phyloP scores from a whole-genome alignment of 179 eudicot species.

The Vitellaria paradoxa region DNA sequence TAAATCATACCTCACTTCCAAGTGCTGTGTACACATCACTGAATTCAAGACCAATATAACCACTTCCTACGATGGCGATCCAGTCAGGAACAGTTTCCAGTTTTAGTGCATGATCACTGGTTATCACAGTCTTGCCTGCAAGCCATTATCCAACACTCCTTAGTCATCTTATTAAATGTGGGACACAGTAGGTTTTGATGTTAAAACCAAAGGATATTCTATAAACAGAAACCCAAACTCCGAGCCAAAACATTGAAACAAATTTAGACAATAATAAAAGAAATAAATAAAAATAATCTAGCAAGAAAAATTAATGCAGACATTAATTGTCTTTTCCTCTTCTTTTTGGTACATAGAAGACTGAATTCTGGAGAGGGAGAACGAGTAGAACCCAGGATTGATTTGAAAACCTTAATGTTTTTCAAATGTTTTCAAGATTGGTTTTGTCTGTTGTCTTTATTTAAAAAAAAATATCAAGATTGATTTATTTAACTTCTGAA shows the following conservation, averaged over 20 bases:
- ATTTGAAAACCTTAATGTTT: too few relatives aligned
- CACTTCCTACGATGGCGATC: conserved; percentile 99
- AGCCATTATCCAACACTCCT: conserved; percentile 10
- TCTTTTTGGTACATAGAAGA: too few relatives aligned
- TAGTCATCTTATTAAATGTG: neutral
- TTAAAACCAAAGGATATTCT: conserved; percentile 1
- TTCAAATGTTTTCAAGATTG: too few relatives aligned
- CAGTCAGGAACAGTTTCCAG: conserved; percentile 95
- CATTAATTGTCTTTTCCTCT: neutral
- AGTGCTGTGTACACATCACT: conserved; percentile 99
- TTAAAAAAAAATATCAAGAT: too few relatives aligned
- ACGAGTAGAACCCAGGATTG: too few relatives aligned
- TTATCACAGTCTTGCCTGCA: conserved; percentile 98
- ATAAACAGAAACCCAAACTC: neutral
- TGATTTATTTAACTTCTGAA: too few relatives aligned
- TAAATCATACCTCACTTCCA: conserved; percentile 85
- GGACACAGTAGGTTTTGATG: neutral
- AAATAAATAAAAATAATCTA: neutral
- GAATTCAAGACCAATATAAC: conserved; percentile 98
- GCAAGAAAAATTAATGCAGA: neutral
- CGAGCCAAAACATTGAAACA: neutral
- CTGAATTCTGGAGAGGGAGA: too few relatives aligned
- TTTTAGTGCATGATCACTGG: conserved; percentile 99
- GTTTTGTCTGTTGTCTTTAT: too few relatives aligned
- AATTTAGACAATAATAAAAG: too few relatives aligned